Percentiles rank a stretch among this genome's conserved stretches.
phyloP scores from a whole-genome alignment of 1,284 basidiomycete species.

The Boletus sp. region DNA sequence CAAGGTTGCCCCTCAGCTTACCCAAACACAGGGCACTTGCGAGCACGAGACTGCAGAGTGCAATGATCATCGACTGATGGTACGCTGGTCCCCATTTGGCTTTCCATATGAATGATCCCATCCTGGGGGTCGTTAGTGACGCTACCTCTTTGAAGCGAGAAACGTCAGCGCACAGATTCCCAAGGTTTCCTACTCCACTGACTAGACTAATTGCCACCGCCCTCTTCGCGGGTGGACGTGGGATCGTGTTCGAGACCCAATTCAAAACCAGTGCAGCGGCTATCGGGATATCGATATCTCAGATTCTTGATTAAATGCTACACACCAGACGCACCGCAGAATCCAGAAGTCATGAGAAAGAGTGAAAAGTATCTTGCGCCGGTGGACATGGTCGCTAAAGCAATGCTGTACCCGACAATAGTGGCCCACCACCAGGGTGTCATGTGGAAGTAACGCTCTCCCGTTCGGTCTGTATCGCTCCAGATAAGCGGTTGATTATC shows the following conservation, averaged over 20 bases:
- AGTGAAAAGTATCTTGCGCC: conserved; percentile 64
- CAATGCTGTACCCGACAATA: conserved; percentile 66
- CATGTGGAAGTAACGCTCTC: conserved; percentile 73
- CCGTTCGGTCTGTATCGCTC: conserved; percentile 58
- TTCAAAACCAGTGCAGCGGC: conserved; percentile 60
- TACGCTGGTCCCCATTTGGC: conserved; percentile 53
- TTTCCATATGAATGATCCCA: conserved; percentile 59
- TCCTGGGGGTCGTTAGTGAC: conserved; percentile 31
- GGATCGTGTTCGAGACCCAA: conserved; percentile 66
- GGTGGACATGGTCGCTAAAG: conserved; percentile 55
- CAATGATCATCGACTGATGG: conserved; percentile 54
- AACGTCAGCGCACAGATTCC: conserved; percentile 40
- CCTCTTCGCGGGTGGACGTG: conserved; percentile 65
- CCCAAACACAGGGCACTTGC: conserved; percentile 44
- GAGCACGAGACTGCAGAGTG: conserved; percentile 45
- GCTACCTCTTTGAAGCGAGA: neutral
- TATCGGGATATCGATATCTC: conserved; percentile 44
- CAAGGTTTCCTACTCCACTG: conserved; percentile 39
- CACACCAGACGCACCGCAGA: conserved; percentile 46
- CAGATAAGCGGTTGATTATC: neutral
- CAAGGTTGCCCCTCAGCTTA: conserved; percentile 27
- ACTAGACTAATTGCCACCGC: conserved; percentile 48
- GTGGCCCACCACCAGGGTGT: conserved; percentile 61
- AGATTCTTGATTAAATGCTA: neutral
- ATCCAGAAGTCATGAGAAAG: conserved; percentile 66